Conservation (phyloP, 2,329 filamentous ascomycete species). For the Aspergillus sp. region DNA sequence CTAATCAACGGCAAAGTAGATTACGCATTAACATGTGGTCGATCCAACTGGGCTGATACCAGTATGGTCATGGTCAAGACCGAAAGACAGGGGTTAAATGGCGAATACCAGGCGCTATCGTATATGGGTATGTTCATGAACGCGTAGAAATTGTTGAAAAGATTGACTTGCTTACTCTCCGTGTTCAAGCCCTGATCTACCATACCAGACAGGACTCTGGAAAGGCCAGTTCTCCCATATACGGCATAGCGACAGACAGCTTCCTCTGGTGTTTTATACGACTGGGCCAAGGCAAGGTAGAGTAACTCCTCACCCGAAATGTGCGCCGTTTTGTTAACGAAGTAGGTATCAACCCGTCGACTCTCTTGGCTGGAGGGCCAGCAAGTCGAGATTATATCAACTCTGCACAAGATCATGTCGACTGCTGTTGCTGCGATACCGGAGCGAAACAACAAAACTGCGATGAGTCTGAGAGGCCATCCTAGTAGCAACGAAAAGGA, state of each 20-base stretch:
- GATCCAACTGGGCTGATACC: not conserved
- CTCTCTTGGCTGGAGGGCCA: not conserved
- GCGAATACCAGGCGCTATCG: not conserved
- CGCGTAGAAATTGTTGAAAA: not conserved
- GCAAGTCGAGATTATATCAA: not conserved
- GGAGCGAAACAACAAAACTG: not conserved
- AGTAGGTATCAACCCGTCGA: not conserved
- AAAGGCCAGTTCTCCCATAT: not conserved
- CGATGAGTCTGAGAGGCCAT: too few species aligned
- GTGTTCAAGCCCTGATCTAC: not conserved
- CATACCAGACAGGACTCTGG: too few species aligned
- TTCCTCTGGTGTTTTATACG: not conserved
- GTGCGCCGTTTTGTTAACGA: not conserved
- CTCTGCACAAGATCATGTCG: not conserved
- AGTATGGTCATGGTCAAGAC: not conserved
- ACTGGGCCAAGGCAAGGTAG: not conserved
- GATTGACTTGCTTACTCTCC: not conserved
- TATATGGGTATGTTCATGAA: not conserved
- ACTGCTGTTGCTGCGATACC: not conserved
- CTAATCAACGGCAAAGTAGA: not conserved
- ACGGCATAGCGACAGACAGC: not conserved
- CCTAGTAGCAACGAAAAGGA: too few species aligned
- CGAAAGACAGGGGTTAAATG: not conserved
- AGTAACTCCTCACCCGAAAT: not conserved
- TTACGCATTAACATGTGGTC: not conserved